Conservation (phyloP, 169 alveolate genomes). For the Babesia ovis region DNA sequence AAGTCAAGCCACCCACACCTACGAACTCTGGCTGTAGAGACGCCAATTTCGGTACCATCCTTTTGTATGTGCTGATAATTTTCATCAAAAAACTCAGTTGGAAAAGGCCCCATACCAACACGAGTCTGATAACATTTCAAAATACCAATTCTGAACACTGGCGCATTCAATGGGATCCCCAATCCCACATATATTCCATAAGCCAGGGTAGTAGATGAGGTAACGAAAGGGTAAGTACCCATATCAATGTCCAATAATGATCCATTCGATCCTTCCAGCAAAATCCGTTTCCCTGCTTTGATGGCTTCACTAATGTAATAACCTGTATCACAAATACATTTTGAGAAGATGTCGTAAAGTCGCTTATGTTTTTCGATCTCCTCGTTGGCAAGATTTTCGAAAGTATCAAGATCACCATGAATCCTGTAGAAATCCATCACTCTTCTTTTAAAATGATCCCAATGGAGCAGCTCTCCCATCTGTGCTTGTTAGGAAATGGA, state of each 20-base stretch:
- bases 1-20: constrained; percentile 98
- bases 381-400: constrained; percentile 68
- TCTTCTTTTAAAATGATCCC: constrained; percentile 42
- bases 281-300: constrained; percentile 64
- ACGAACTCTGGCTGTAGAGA: constrained; percentile 93
- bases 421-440: constrained; percentile 25
- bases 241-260: constrained; percentile 71
- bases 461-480: constrained; percentile 54
- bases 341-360: constrained; percentile 74
- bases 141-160: constrained; percentile 82
- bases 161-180: constrained; percentile 64
- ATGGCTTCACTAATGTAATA: constrained; percentile 72
- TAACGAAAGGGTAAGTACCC: constrained; percentile 81
- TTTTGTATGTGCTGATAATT: constrained; percentile 78
- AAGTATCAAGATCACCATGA: constrained; percentile 45
- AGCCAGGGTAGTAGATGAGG: constrained; percentile 73
- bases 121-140: constrained; percentile 94
- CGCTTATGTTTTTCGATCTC: constrained; percentile 78
- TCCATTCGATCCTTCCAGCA: constrained; percentile 81
- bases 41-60: constrained; percentile 93
- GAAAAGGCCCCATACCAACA: constrained; percentile 97
- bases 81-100: constrained; percentile 89
- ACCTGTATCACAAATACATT: constrained; percentile 84
- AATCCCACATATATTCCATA: constrained; percentile 74
- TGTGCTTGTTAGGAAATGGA: not conserved